A percentile compares a stretch with the other conserved stretches of the same genome.
These are phyloP conservation scores for Sporothrix curviconia DNA, from an alignment of 2,329 filamentous ascomycete genomes.

Conservation along the genomic window DNA sequence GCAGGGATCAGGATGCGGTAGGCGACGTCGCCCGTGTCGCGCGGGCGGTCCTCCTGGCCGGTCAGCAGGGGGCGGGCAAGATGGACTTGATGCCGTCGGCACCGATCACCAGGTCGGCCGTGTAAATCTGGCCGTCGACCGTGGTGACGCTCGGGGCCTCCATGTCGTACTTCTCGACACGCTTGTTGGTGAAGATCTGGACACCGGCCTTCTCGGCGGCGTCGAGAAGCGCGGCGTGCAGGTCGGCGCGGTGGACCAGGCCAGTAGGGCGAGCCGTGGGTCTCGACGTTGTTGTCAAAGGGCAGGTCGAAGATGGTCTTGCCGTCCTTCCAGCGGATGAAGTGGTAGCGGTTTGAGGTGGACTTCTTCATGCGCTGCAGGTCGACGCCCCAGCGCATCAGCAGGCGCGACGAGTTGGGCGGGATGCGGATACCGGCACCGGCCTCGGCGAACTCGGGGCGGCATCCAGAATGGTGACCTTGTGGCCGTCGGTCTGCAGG, in stretches of 20 bases:
- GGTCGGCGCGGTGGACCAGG: constrained; percentile 31
- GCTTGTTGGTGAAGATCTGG: constrained; percentile 19
- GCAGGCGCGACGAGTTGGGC: constrained; percentile 27
- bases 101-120: constrained; percentile 22
- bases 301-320: constrained; percentile 3
- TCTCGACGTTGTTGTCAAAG: constrained; percentile 21
- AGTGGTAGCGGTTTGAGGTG: constrained; percentile 2
- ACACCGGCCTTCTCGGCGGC: constrained; percentile 23
- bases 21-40: constrained; percentile 29
- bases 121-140: constrained; percentile 19
- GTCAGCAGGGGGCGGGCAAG: constrained; percentile 23
- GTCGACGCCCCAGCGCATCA: constrained; percentile 25
- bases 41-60: constrained; percentile 21
- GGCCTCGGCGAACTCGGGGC: constrained; percentile 17
- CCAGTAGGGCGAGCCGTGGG: constrained; percentile 29
- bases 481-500: constrained; percentile 14
- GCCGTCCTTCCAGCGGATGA: constrained; percentile 11
- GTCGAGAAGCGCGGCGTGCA: constrained; percentile 26
- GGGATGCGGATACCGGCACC: constrained; percentile 22
- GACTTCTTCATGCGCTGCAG: neutral
- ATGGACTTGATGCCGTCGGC: constrained; percentile 27
- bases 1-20: constrained; percentile 28
- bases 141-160: constrained; percentile 17
- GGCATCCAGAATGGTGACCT: constrained; percentile 16
- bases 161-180: constrained; percentile 24